phyloP scores from a whole-genome alignment of 164 flowering plant genomes.

The Kingdonia uniflora region DNA sequence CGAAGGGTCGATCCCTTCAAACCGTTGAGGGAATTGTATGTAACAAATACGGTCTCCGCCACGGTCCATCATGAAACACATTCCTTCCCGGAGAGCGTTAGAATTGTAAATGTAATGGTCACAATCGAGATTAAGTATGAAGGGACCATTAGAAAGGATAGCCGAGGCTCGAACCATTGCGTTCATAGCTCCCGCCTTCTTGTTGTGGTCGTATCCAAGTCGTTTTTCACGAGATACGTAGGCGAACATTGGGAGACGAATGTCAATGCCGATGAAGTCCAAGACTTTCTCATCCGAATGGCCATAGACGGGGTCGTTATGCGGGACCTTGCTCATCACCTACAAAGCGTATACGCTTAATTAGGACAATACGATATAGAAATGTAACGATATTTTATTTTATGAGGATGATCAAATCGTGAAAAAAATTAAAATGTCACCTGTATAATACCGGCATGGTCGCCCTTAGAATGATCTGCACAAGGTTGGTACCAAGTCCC shows the following conservation, averaged over 20 bases:
- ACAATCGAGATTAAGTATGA: constrained; percentile 3
- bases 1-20: constrained; percentile 4
- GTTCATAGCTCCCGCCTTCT: constrained; percentile 4
- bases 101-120: constrained; percentile 3
- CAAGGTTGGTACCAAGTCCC: constrained; percentile 1
- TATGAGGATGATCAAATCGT: too few species aligned
- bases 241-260: background rate
- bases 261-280: constrained; percentile 1
- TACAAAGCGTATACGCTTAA: background rate
- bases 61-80: constrained; percentile 5
- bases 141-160: constrained; percentile 3
- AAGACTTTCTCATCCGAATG: constrained; percentile 2
- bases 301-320: background rate
- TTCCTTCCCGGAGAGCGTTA: constrained; percentile 1
- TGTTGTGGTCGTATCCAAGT: constrained; percentile 1
- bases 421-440: background rate
- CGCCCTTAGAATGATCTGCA: constrained; percentile 1
- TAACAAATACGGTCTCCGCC: constrained; percentile 5
- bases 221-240: constrained; percentile 4
- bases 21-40: constrained; percentile 4
- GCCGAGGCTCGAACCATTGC: constrained; percentile 3
- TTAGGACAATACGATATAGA: too few species aligned
- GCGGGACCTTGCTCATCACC: constrained; percentile 3
- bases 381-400: too few species aligned
- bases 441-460: constrained; percentile 7